Base-by-base conservation (phyloP, 768 basidiomycete genomes). In the Boletales sp. region DNA sequence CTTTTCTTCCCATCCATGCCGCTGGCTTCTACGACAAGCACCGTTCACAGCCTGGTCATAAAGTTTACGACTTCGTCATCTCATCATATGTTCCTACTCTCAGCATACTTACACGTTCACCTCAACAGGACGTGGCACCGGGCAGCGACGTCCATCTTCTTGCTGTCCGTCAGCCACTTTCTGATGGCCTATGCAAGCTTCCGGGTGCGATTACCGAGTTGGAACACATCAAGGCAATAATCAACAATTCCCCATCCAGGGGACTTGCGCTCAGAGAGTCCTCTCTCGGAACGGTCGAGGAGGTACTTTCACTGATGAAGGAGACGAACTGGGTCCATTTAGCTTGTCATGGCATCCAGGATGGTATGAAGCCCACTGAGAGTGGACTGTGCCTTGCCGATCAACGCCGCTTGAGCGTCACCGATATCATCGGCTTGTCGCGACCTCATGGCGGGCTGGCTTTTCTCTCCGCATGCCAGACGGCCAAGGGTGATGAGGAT, bases 401-500 rank as follows among this genome's bases (percentile, higher is more conserved):
- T 14, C 7, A 13, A 15, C 29, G 43, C 4, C 48, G 45, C 12
- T 18, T 56, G 13, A 51, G 24, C n/a, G 18, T 14, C 53, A 1
- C 34, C 47, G 0, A 48, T n/a, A 42, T 49, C 29, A 44, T 57
- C 9, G 29, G 44, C 2, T n/a, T 48, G 12, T 52, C 55, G 9
- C 42, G 50, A 0, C 56, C 34, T 27, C 68, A 10, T 30, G 63
- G 43, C 30, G 50, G 67, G 35, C 61, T 78, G 29, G 77, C 70
- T 0, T 74, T 76, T 56, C 67, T 79, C 4, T 76, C 76, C 6
- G 76, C 77, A 1, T 79, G 77, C 50, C 66, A 79, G 48, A 77
- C 71, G 6, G 73, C 72, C 1, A 65, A 53, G 35, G 72, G 74
- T 2, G 62, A 66, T 24, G 42, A 57, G 59, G 66, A 51, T 45